Conservation (phyloP, 202 grass and related monocot genomes). For the Panicum hallii region DNA sequence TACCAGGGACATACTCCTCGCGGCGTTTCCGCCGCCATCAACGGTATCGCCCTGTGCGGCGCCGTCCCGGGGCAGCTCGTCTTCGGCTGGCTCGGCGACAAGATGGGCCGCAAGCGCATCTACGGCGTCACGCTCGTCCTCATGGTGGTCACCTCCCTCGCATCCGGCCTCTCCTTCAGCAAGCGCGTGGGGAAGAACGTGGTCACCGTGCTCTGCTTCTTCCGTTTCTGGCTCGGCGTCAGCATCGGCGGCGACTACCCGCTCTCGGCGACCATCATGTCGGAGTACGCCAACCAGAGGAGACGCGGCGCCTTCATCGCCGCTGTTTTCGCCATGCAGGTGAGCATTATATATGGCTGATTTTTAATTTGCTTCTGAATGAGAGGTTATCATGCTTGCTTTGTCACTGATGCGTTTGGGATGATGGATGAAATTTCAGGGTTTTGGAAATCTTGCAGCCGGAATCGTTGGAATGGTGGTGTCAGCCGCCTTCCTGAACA, state of each 20-base stretch:
- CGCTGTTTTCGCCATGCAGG: slow-evolving; percentile 65
- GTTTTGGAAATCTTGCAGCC: slow-evolving; percentile 54
- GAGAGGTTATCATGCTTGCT: no score
- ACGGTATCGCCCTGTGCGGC: slow-evolving; percentile 55
- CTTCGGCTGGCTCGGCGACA: slow-evolving; percentile 76
- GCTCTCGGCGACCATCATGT: slow-evolving; percentile 76
- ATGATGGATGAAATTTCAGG: slow-evolving; percentile 2
- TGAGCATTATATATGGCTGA: not conserved
- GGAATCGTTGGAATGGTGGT: slow-evolving; percentile 46
- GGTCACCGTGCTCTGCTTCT: slow-evolving; percentile 62
- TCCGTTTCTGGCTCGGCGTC: slow-evolving; percentile 71
- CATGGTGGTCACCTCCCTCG: slow-evolving; percentile 61
- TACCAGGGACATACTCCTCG: not conserved
- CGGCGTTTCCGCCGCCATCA: slow-evolving; percentile 36
- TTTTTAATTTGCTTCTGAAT: no score
- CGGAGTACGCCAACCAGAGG: slow-evolving; percentile 70
- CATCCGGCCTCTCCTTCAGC: slow-evolving; percentile 65
- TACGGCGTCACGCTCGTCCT: slow-evolving; percentile 64
- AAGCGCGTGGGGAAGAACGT: slow-evolving; percentile 39
- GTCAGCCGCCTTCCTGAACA: slow-evolving; percentile 17
- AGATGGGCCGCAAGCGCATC: slow-evolving; percentile 65
- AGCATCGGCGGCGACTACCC: slow-evolving; percentile 78
- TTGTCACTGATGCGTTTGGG: no score
- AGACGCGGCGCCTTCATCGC: slow-evolving; percentile 73
- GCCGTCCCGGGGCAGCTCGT: slow-evolving; percentile 60